Base-by-base conservation (phyloP, 2,329 filamentous ascomycete species). In the Colletotrichum echinochloae region DNA sequence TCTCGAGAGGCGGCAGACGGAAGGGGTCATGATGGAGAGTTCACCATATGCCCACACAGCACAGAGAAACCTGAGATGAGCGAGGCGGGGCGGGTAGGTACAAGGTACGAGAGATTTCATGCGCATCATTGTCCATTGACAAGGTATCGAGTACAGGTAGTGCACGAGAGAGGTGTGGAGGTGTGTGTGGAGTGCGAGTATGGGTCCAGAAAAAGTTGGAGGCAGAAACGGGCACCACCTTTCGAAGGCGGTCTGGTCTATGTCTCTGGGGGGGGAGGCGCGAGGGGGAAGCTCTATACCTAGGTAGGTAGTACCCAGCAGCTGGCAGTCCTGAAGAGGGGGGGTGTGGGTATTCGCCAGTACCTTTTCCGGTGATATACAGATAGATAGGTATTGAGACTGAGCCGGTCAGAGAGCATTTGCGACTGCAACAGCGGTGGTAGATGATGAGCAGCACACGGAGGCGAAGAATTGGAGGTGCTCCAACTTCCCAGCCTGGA, bases 201-300 rank as follows among this genome's bases (percentile, higher is more conserved):
- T 54, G 41, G 59, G n/a, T 30, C n/a, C 55, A 8, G 52, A 52
- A 39, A 63, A 26, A 61, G 23, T 44, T 44, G 67, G 41, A 55
- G 68, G 68, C 68, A 71, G 68, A 71, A 52, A 62, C 35, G 65
- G 65, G 23, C 62, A 56, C 62, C 46, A 60, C 48, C 39, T 39
- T n/a, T 44, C 44, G 20, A 71, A 57, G 65, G 68, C 68, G 68
- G 68, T 71, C 57, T 60, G 68, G 57, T 71, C 57, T 60, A 56
- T 55, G 20, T 49, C 55, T 60, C 30, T 23, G 18, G 8, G 30
- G 30, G 35, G 9, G 35, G 11, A 9, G 35, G 35, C 6, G 9
- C 6, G 35, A 28, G 52, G 23, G 7, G 41, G 4, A 9, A 44
- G 37, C 39, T 56, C 33, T 39, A 33, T 33, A 33, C 30, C 30